These are phyloP conservation scores for Hypoxylon sp. DNA, from an alignment of 2,329 filamentous ascomycete genomes.

Conservation along the genomic window DNA sequence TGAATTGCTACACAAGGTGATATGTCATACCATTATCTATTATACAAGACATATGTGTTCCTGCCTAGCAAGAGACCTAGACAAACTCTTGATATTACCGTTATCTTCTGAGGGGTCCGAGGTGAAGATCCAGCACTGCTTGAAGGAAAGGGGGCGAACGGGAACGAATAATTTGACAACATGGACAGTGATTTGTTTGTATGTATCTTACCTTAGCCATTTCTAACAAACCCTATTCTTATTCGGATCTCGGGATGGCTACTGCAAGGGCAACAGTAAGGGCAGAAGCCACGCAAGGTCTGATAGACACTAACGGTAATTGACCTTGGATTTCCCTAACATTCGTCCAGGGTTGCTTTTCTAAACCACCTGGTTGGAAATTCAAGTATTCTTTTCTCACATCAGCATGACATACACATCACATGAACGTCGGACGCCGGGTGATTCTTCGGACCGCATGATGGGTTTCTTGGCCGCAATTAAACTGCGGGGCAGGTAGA, in stretches of 20 bases:
- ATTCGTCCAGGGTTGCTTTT: slow-evolving; percentile 1
- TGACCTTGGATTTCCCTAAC: slow-evolving; percentile 3
- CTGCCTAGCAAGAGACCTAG: not conserved
- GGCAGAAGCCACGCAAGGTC: slow-evolving; percentile 4
- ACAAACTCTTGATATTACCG: slow-evolving; percentile 2
- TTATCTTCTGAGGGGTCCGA: slow-evolving; percentile 1
- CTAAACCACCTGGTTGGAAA: not conserved
- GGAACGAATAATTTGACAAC: not conserved
- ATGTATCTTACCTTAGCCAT: not conserved
- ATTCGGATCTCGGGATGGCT: not conserved
- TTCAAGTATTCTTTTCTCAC: not conserved
- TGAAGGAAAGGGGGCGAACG: not conserved
- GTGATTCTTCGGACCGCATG: slow-evolving; percentile 12
- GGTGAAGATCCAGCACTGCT: not conserved
- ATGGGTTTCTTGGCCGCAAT: slow-evolving; percentile 14
- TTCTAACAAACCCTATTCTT: not conserved
- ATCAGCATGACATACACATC: slow-evolving; percentile 16
- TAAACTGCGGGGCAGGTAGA: slow-evolving; percentile 25
- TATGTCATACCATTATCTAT: slow-evolving; percentile 1
- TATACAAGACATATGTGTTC: not conserved
- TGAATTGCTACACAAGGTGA: slow-evolving; percentile 2
- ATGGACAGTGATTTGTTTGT: not conserved
- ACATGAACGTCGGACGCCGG: slow-evolving; percentile 26
- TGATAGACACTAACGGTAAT: slow-evolving; percentile 5
- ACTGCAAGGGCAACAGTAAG: slow-evolving; percentile 23